Conservation (phyloP, 768 basidiomycete species). For the Tulasnella sp. region DNA sequence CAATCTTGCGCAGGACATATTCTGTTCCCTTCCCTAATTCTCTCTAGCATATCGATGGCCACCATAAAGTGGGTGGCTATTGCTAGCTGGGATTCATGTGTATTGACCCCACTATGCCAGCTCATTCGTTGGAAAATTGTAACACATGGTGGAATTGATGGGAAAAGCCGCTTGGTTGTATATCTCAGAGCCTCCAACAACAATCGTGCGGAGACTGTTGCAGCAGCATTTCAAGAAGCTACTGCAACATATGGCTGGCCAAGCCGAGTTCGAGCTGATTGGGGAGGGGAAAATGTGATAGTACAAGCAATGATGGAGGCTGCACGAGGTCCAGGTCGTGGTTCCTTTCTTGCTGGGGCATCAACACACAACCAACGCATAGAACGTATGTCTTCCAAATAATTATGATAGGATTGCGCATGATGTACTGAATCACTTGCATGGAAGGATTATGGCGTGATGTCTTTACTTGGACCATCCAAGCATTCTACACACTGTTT, state of each 20-base stretch:
- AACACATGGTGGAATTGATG: constrained; percentile 46
- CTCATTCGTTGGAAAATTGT: constrained; percentile 43
- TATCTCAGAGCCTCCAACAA: constrained; percentile 42
- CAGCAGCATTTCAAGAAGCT: constrained; percentile 32
- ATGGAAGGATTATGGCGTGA: neutral
- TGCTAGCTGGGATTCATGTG: no score
- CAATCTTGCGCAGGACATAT: constrained; percentile 38
- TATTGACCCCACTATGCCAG: constrained; percentile 29
- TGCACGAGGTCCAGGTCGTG: neutral
- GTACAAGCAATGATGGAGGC: neutral
- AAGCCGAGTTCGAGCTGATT: neutral
- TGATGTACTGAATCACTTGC: neutral
- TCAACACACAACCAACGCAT: constrained; percentile 8
- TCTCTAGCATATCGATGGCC: constrained; percentile 44
- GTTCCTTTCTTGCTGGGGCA: neutral
- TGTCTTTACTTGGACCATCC: constrained; percentile 11
- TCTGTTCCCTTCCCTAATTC: constrained; percentile 41
- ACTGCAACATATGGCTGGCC: neutral
- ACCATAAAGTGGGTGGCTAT: constrained; percentile 37
- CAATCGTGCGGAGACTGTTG: constrained; percentile 43
- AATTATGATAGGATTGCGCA: neutral
- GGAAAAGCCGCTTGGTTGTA: constrained; percentile 41
- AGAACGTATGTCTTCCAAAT: neutral
- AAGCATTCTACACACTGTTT: neutral
- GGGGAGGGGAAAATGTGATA: neutral